Conservation (phyloP, 2,329 filamentous ascomycete genomes). For the Pyrenophora tritici-repentis region DNA sequence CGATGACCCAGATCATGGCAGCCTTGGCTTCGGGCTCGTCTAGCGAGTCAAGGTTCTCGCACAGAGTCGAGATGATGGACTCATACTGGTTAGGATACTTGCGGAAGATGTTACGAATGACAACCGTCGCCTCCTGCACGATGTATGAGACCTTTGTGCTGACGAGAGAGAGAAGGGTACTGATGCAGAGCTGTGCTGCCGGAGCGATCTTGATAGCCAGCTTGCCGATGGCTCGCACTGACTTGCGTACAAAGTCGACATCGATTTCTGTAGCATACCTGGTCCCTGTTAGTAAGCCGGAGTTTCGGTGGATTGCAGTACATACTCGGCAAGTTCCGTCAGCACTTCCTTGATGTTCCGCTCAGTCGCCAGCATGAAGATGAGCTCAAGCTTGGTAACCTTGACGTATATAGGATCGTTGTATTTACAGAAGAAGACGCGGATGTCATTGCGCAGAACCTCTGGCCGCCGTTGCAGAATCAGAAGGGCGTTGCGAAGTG, state of each 20-base stretch:
- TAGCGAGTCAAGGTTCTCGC: slow-evolving; percentile 92
- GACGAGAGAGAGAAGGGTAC: slow-evolving; percentile 87
- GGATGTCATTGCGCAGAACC: slow-evolving; percentile 92
- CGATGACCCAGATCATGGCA: slow-evolving; percentile 99
- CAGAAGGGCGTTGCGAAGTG: slow-evolving; percentile 87
- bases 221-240: slow-evolving; percentile 95
- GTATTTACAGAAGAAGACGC: slow-evolving; percentile 99
- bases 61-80: slow-evolving; percentile 92
- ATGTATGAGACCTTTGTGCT: slow-evolving; percentile 99
- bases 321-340: slow-evolving; percentile 86
- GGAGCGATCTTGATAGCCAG: slow-evolving; percentile 98
- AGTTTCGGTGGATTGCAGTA: not conserved
- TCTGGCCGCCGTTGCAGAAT: slow-evolving; percentile 93
- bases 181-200: slow-evolving; percentile 87
- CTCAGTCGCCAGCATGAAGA: slow-evolving; percentile 97
- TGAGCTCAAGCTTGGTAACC: slow-evolving; percentile 96
- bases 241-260: slow-evolving; percentile 97
- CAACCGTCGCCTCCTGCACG: slow-evolving; percentile 96
- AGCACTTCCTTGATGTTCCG: slow-evolving; percentile 95
- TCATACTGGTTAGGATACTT: slow-evolving; percentile 99
- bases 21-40: slow-evolving; percentile 98
- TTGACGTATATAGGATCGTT: slow-evolving; percentile 99
- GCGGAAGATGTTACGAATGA: slow-evolving; percentile 98
- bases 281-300: not conserved
- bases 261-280: slow-evolving; percentile 95